phyloP scores from a whole-genome alignment of 2,329 filamentous ascomycete genomes.

The Ramularia collo-cygni region DNA sequence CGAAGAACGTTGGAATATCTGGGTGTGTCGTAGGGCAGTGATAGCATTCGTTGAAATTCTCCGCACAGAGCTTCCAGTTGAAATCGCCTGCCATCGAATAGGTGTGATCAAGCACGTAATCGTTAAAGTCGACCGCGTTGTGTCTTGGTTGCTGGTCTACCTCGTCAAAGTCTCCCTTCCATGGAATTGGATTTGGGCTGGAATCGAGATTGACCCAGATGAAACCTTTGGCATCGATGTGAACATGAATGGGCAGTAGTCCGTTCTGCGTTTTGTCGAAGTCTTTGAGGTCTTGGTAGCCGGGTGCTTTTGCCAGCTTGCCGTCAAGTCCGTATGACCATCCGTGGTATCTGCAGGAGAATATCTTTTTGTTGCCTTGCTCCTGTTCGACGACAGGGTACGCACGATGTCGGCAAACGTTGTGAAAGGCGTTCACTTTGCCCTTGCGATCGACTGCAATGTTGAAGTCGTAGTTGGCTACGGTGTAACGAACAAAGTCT shows the following conservation, averaged over 20 bases:
- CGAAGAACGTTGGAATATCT: slow-evolving; percentile 48
- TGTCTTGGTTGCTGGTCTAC: slow-evolving; percentile 42
- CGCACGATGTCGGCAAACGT: slow-evolving; percentile 43
- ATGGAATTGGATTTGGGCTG: slow-evolving; percentile 36
- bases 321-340: slow-evolving; percentile 55
- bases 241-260: slow-evolving; percentile 48
- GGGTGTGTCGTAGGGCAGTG: slow-evolving; percentile 54
- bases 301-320: slow-evolving; percentile 52
- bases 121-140: slow-evolving; percentile 41
- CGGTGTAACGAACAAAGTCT: slow-evolving; percentile 20
- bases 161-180: slow-evolving; percentile 46
- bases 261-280: slow-evolving; percentile 52
- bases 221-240: slow-evolving; percentile 48
- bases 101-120: slow-evolving; percentile 51
- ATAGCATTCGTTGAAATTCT: slow-evolving; percentile 61
- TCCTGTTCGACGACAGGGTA: slow-evolving; percentile 50
- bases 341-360: slow-evolving; percentile 55
- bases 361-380: slow-evolving; percentile 44
- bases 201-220: slow-evolving; percentile 52
- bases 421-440: slow-evolving; percentile 37
- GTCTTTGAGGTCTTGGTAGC: slow-evolving; percentile 48
- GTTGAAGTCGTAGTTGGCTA: slow-evolving; percentile 21
- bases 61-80: slow-evolving; percentile 54
- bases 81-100: slow-evolving; percentile 47
- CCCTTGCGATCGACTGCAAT: slow-evolving; percentile 15